phyloP scores from a whole-genome alignment of 495 filamentous ascomycete genomes.

The Aspergillus funiculosus region DNA sequence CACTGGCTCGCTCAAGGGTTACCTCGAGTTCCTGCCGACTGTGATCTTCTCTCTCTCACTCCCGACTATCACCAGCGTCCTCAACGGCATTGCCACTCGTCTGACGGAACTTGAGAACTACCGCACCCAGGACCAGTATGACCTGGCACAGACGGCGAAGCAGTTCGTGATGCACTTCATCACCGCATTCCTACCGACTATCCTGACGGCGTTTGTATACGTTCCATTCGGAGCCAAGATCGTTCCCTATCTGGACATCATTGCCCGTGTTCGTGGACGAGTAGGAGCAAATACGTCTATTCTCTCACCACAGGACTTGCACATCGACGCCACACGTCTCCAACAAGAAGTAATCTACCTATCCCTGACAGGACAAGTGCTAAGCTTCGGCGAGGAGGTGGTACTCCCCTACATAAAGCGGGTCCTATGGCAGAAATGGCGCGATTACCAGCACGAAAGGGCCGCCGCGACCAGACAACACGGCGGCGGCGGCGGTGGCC shows the following conservation, averaged over 20 bases:
- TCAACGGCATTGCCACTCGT: constrained; percentile 68
- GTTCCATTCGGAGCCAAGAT: constrained; percentile 84
- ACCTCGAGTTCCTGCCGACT: constrained; percentile 82
- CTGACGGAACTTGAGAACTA: constrained; percentile 89
- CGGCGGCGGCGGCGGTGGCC: too few species aligned
- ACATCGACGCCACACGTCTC: constrained; percentile 73
- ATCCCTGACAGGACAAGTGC: constrained; percentile 84
- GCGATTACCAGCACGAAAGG: constrained; percentile 26
- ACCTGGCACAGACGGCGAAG: constrained; percentile 78
- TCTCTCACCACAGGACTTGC: constrained; percentile 43
- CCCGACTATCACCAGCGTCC: constrained; percentile 65
- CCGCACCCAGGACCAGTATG: constrained; percentile 74
- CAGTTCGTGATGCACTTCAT: constrained; percentile 95
- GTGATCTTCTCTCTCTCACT: constrained; percentile 69
- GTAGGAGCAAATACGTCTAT: too few species aligned
- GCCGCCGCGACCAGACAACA: constrained; percentile 17
- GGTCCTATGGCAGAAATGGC: constrained; percentile 36
- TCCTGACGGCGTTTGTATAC: constrained; percentile 92
- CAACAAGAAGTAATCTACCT: constrained; percentile 93
- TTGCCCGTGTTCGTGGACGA: constrained; percentile 56
- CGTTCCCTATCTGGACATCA: constrained; percentile 75
- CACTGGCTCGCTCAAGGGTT: constrained; percentile 72
- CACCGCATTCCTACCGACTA: constrained; percentile 84
- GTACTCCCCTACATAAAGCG: constrained; percentile 81
- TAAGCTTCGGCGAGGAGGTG: constrained; percentile 80